A percentile compares a stretch with the other conserved stretches of the same genome.
These are phyloP conservation scores for Pestalotiopsis sp. DNA, from an alignment of 2,329 filamentous ascomycete genomes.

Conservation along the genomic window DNA sequence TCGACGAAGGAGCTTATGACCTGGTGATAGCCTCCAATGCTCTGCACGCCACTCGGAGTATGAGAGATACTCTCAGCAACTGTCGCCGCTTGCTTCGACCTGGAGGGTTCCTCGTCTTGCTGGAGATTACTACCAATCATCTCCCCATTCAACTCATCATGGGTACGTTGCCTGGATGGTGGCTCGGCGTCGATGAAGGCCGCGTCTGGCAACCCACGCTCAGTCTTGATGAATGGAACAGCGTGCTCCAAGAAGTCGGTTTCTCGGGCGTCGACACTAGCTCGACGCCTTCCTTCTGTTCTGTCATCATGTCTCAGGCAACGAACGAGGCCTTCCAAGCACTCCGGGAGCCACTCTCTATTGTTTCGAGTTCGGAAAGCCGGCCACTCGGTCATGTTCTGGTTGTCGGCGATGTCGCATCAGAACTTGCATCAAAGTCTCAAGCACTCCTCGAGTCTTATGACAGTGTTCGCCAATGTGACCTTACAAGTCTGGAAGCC, in stretches of 20 bases:
- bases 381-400: no score
- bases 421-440: no score
- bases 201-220: neutral
- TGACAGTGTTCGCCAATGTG: no score
- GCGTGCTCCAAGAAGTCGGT: neutral
- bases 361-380: no score
- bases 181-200: slow-evolving; percentile 16
- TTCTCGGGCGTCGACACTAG: neutral
- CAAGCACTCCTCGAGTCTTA: no score
- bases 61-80: neutral
- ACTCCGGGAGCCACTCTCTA: no score
- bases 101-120: neutral
- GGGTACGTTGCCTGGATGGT: neutral
- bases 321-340: no score
- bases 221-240: neutral
- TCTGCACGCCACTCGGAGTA: neutral
- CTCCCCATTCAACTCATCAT: slow-evolving; percentile 22
- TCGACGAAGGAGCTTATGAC: neutral
- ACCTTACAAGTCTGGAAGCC: no score
- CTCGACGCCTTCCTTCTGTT: no score
- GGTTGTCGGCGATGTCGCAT: no score
- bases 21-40: neutral
- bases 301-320: no score
- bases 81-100: neutral
- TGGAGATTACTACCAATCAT: slow-evolving; percentile 14